Evolutionary conservation across 176 grass and related monocot genomes (phyloP), one percentile per base, ranked within the genome.

Genomic region (Cenchrus purpureus): DNA sequence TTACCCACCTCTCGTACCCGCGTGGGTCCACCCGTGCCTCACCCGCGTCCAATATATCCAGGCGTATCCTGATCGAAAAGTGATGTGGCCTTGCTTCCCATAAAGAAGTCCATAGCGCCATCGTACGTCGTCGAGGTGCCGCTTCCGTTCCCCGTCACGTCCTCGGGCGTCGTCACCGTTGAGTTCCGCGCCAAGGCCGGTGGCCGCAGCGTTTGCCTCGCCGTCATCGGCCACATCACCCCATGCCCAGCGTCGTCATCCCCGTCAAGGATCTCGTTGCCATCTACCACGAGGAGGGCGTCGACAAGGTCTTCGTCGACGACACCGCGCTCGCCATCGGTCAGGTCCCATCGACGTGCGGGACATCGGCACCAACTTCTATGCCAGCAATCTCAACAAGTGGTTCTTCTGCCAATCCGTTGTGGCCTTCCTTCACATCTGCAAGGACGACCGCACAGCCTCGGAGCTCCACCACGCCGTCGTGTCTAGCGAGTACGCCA

Each of bases 331-430:
- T 94, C 51, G 86, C 97, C 12, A 96, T 99, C 12, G 97, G 97
- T 60, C 92, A 91, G 61, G 90, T 99, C 8, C 83, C 89, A 82
- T 99, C 7, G 90, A 99, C 66, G 71, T 99, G n/a, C 59, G 82
- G 25, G 25, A 90, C 20, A 96, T 99, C 45, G 97, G 90, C 15
- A 93, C 97, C 4, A 93, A 99, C 58, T 96, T 94, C 84, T 99
- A 96, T 76, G 91, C 97, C 63, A 99, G 93, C 84, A 99, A 99
- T 73, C 91, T 99, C 60, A 90, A 99, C 86, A 99, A 99, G 75
- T 96, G 97, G 97, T 94, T 99, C 87, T 99, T 99, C 49, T 94
- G 93, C 68, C 97, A 91, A 0, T 90, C 97, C 13, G 92, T 91
- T 0, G 91, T 96, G 12, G 97, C 97, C 0, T 99, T 99, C 82